These are phyloP conservation scores for Corinectria fuckeliana DNA, from an alignment of 2,329 filamentous ascomycete species.

Conservation along the genomic window DNA sequence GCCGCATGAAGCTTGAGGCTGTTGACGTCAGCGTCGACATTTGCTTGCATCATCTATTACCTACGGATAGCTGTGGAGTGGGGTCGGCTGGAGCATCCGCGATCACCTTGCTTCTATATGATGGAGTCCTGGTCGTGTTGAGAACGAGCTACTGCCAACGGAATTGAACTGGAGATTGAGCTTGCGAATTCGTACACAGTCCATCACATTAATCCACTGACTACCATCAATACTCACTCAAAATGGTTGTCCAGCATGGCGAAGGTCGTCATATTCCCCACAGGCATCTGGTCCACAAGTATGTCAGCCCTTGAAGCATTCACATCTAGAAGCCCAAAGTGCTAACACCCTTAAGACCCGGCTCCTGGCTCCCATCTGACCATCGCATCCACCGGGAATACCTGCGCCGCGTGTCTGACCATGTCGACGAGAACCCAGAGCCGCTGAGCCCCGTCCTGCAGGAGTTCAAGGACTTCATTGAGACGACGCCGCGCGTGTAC, in stretches of 20 bases:
- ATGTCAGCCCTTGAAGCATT: constrained; percentile 25
- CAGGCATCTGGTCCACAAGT: constrained; percentile 55
- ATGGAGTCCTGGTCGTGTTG: not conserved
- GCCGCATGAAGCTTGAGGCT: not conserved
- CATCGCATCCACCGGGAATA: constrained; percentile 67
- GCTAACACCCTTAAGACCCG: constrained; percentile 48
- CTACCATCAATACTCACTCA: no score
- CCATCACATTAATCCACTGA: no score
- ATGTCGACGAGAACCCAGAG: constrained; percentile 59
- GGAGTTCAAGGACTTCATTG: constrained; percentile 72
- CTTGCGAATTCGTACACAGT: no score
- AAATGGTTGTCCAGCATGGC: constrained; percentile 58
- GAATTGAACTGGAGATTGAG: no score
- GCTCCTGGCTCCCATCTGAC: constrained; percentile 69
- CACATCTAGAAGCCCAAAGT: not conserved
- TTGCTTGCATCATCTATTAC: not conserved
- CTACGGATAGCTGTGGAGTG: not conserved
- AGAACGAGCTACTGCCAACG: no score
- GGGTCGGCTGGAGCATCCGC: not conserved
- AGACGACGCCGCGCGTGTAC: constrained; percentile 66
- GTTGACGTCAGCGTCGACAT: not conserved
- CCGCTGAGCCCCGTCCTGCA: constrained; percentile 64
- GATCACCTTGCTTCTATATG: not conserved
- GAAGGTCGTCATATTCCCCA: constrained; percentile 59
- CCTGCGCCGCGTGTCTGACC: constrained; percentile 62